Evolutionary conservation across 163 green algal species (phyloP).

Genomic region (Volvox carteri): DNA sequence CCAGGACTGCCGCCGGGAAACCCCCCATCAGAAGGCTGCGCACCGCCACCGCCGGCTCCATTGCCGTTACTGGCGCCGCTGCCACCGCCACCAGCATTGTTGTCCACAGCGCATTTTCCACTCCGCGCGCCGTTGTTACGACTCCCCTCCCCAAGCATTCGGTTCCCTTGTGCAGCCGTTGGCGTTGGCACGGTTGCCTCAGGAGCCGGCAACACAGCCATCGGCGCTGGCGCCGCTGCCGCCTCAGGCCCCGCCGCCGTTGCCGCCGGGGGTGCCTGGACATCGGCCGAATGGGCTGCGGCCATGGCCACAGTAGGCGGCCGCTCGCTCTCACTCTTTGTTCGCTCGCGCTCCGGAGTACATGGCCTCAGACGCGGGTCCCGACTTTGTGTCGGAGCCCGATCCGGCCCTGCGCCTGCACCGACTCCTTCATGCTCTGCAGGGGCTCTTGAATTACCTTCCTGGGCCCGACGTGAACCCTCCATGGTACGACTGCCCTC

Average conservation of each 20-base stretch:
- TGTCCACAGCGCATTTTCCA: background rate
- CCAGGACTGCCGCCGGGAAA: background rate
- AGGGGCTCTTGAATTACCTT: background rate
- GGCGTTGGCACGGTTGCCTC: too few relatives aligned
- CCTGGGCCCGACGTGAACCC: background rate
- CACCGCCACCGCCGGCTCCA: background rate
- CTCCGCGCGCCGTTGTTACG: background rate
- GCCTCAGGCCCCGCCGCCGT: background rate
- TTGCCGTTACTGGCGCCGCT: background rate
- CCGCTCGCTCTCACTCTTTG: background rate
- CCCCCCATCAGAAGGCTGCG: too few relatives aligned
- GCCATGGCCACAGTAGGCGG: background rate
- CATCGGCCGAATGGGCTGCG: too few relatives aligned
- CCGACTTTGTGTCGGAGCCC: background rate
- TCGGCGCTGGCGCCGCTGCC: background rate
- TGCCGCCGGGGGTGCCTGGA: background rate
- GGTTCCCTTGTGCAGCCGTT: too few relatives aligned
- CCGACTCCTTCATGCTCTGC: background rate
- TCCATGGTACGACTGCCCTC: background rate
- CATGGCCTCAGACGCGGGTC: background rate
- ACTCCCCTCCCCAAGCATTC: too few relatives aligned
- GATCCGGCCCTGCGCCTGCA: background rate
- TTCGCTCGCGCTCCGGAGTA: background rate
- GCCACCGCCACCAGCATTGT: background rate
- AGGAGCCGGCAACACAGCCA: too few relatives aligned